Conservation (phyloP, 148 eudicot genomes). For the Cornus florida region DNA sequence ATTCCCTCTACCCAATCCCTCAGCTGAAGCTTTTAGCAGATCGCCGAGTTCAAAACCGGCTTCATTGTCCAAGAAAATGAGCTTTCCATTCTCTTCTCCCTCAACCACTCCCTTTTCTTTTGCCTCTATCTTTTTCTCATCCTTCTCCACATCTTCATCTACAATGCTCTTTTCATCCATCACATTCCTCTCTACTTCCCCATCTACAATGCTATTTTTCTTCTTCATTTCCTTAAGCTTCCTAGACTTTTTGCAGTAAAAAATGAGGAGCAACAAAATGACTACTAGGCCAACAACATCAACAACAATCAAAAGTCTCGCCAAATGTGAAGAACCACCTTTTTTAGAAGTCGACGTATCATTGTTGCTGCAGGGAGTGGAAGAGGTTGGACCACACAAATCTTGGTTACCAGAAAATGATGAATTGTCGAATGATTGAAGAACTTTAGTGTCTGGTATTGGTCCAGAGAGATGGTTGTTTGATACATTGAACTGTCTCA, state of each 20-base stretch:
- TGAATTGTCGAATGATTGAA: slow-evolving; percentile 19
- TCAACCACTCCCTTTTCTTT: slow-evolving; percentile 1
- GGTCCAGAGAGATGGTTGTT: slow-evolving; percentile 31
- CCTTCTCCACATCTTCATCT: not conserved
- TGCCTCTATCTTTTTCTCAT: not conserved
- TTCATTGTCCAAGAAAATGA: slow-evolving; percentile 19
- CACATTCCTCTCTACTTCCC: not conserved
- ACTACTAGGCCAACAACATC: slow-evolving; percentile 25
- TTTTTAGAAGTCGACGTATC: not conserved
- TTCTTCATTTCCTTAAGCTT: slow-evolving; percentile 14
- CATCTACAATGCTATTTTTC: not conserved
- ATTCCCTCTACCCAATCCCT: slow-evolving; percentile 46
- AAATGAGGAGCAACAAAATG: slow-evolving; percentile 20
- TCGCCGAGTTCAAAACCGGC: slow-evolving; percentile 32
- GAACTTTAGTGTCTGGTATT: slow-evolving; percentile 26
- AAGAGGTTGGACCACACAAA: slow-evolving; percentile 30
- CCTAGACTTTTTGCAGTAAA: slow-evolving; percentile 26
- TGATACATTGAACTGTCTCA: slow-evolving; percentile 36
- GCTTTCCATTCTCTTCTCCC: slow-evolving; percentile 15
- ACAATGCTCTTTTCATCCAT: not conserved
- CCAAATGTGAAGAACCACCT: not conserved
- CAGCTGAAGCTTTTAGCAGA: slow-evolving; percentile 43
- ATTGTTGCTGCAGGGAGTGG: slow-evolving; percentile 1
- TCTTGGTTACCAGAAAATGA: slow-evolving; percentile 22
- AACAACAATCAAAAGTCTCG: slow-evolving; percentile 19